phyloP scores from a whole-genome alignment of 176 grass and related monocot species.

The Phyllostachys edulis region DNA sequence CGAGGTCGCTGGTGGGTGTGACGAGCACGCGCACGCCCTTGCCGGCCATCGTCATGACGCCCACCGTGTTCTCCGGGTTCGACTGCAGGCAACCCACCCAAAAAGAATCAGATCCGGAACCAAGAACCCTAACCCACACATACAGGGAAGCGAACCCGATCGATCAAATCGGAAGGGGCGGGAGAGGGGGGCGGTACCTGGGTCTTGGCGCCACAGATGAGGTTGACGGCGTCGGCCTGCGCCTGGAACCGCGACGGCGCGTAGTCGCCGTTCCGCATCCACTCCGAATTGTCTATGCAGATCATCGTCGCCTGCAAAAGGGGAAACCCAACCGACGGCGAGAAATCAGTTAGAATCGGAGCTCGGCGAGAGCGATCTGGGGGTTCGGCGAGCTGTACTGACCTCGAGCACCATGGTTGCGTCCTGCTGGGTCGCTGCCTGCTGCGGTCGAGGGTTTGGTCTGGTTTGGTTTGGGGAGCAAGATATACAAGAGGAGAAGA shows the following conservation, averaged over 20 bases:
- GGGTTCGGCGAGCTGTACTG: neutral
- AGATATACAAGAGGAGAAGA: slow-evolving; percentile 7
- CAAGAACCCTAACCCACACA: slow-evolving; percentile 42
- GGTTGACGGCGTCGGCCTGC: slow-evolving; percentile 90
- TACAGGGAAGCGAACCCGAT: neutral
- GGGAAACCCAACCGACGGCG: slow-evolving; percentile 14
- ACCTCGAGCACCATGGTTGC: slow-evolving; percentile 96
- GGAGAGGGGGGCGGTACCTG: slow-evolving; percentile 46
- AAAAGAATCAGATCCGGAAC: slow-evolving; percentile 31
- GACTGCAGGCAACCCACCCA: slow-evolving; percentile 53
- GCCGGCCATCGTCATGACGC: slow-evolving; percentile 96
- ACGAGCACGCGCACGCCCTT: slow-evolving; percentile 95
- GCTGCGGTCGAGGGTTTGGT: slow-evolving; percentile 18
- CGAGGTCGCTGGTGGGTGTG: slow-evolving; percentile 97
- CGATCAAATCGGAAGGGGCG: slow-evolving; percentile 11
- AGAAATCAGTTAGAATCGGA: neutral
- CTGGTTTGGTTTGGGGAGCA: slow-evolving; percentile 41
- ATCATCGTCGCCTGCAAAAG: slow-evolving; percentile 89
- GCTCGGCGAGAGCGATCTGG: neutral
- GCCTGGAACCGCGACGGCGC: slow-evolving; percentile 83
- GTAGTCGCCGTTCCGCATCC: slow-evolving; percentile 99
- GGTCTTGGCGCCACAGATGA: slow-evolving; percentile 95
- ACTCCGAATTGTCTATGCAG: slow-evolving; percentile 99
- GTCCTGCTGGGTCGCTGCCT: slow-evolving; percentile 23
- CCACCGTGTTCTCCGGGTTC: slow-evolving; percentile 98